Conservation (phyloP, 2,329 filamentous ascomycete species). For the Ophiostoma ulmi region DNA sequence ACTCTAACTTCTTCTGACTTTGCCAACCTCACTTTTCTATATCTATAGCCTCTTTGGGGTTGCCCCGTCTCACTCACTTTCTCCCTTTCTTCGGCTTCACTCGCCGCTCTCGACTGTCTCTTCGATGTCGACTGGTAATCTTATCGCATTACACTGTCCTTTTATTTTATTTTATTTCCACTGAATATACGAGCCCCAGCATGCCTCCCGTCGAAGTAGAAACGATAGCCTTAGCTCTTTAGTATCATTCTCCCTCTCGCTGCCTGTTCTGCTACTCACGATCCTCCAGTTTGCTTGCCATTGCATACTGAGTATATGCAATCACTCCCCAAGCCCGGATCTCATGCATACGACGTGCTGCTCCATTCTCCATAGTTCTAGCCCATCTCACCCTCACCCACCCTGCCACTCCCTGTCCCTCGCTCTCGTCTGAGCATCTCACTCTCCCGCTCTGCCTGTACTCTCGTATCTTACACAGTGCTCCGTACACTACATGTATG, state of each 20-base stretch:
- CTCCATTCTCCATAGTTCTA: constrained; percentile 11
- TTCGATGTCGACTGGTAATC: neutral
- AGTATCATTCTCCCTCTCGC: neutral
- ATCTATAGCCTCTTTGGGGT: constrained; percentile 10
- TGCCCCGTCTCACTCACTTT: neutral
- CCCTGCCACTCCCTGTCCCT: constrained; percentile 10
- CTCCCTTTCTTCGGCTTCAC: constrained; percentile 12
- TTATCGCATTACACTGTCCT: neutral
- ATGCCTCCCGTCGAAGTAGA: neutral
- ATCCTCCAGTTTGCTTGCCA: neutral
- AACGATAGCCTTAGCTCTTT: neutral
- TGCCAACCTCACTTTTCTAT: constrained; percentile 17
- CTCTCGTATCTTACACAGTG: neutral
- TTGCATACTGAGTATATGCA: constrained; percentile 11
- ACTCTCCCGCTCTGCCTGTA: constrained; percentile 9
- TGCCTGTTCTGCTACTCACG: neutral
- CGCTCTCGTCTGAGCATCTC: neutral
- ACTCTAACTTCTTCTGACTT: constrained; percentile 1
- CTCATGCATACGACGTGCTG: constrained; percentile 11
- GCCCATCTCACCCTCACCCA: neutral
- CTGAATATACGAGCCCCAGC: neutral
- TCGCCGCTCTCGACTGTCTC: constrained; percentile 10
- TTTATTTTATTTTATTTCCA: neutral
- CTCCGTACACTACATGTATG: constrained; percentile 2
- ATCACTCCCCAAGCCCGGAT: constrained; percentile 6